Percentiles rank a stretch among this genome's conserved stretches.
Conservation (phyloP, 73 alveolate genomes). For the Tetrahymena elliotti region DNA sequence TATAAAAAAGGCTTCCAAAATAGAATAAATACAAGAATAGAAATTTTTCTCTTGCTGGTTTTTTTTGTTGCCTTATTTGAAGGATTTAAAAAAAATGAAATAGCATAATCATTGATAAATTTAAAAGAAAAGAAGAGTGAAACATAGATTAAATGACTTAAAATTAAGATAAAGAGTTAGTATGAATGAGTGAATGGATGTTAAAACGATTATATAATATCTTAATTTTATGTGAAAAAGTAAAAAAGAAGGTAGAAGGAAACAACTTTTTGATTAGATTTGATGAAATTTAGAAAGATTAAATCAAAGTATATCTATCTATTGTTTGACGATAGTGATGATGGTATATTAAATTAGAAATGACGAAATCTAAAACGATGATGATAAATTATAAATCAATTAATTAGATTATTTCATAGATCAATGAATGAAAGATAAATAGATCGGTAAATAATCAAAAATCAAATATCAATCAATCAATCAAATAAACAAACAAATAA, state of each 20-base stretch:
- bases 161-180: background rate
- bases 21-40: no score
- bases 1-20: background rate
- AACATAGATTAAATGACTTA: background rate
- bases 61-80: no score
- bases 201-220: background rate
- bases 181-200: background rate
- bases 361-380: background rate
- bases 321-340: background rate
- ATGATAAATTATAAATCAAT: background rate
- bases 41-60: background rate
- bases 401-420: no score
- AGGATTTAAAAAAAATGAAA: no score
- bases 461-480: background rate
- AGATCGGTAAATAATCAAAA: background rate
- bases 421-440: background rate
- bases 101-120: background rate
- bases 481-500: no score
- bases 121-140: no score
- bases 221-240: no score
- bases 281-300: background rate
- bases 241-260: background rate
- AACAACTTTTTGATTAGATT: background rate
- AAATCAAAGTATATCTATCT: background rate
- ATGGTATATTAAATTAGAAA: background rate